Base-by-base conservation (phyloP, 352 stramenopile genomes). In the Aphanomyces stellatus region DNA sequence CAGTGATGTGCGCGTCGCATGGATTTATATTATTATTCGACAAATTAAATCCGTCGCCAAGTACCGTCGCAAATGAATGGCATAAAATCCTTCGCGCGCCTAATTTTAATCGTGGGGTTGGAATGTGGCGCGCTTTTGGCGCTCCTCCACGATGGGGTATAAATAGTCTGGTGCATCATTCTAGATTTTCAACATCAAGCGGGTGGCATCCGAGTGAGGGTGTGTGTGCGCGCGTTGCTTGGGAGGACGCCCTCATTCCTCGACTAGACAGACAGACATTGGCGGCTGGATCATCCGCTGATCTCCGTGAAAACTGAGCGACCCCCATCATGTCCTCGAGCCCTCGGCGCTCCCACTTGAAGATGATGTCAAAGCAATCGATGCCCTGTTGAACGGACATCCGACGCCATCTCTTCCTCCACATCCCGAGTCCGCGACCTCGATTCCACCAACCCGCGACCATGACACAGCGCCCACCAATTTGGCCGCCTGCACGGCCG, bases 111-210 rank as follows among this genome's bases (percentile, higher is more conserved):
- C n/a, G n/a, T n/a, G n/a, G n/a, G n/a, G n/a, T n/a, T n/a, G n/a
- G n/a, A n/a, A n/a, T n/a, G n/a, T n/a, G n/a, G n/a, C n/a, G n/a
- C n/a, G n/a, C n/a, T n/a, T n/a, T n/a, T n/a, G n/a, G n/a, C n/a
- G n/a, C n/a, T n/a, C n/a, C n/a, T n/a, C n/a, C n/a, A n/a, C n/a
- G n/a, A n/a, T n/a, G n/a, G n/a, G n/a, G n/a, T n/a, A n/a, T 51
- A 8, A 17, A 17, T 43, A 17, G 37, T 17, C 37, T 13, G 42
- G 13, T 13, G 42, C 42, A 51, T 22, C 49, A 57, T 57, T 57
- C 49, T 57, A 57, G 49, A 57, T 57, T 57, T 57, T 57, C 49
- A 57, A 57, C 49, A 22, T n/a, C 22, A 34, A 30, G 49, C 49
- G 17, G 46, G 46, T 53, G 46, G 46, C 28, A 30, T 15, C 28